Conservation (phyloP, 352 stramenopile species). For the Globisporangium recalcitrans region DNA sequence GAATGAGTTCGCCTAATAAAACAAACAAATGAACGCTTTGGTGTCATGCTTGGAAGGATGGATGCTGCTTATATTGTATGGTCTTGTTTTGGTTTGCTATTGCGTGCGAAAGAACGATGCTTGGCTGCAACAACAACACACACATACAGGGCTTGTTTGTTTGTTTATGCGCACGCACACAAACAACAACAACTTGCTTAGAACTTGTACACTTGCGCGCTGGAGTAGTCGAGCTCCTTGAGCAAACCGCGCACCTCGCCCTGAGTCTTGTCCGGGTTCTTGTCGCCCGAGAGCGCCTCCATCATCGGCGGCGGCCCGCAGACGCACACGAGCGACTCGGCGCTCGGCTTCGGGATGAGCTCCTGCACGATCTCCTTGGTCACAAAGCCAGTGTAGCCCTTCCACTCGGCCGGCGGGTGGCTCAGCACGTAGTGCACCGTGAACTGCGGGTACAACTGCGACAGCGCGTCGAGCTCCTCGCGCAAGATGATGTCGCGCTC, state of each 20-base stretch:
- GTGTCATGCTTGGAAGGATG: background rate
- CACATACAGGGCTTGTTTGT: background rate
- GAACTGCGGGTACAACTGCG: constrained; percentile 78
- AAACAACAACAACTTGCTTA: background rate
- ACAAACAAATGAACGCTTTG: background rate
- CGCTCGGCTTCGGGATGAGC: constrained; percentile 53
- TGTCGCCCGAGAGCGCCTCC: constrained; percentile 85
- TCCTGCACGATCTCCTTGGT: constrained; percentile 77
- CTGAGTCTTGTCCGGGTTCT: constrained; percentile 81
- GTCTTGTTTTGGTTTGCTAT: too few relatives aligned
- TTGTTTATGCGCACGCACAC: background rate
- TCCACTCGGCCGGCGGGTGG: constrained; percentile 67
- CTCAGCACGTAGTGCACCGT: constrained; percentile 66
- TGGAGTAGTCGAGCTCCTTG: constrained; percentile 79
- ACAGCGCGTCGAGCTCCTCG: constrained; percentile 78
- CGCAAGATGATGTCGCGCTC: constrained; percentile 88
- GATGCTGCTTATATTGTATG: background rate
- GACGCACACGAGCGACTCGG: constrained; percentile 81
- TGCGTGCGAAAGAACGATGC: too few relatives aligned
- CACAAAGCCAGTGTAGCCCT: constrained; percentile 63
- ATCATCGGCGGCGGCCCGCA: constrained; percentile 88
- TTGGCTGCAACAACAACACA: background rate
- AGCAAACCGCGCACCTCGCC: constrained; percentile 80
- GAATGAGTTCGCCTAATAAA: background rate
- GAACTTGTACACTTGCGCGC: constrained; percentile 57